Percentiles rank a stretch among this genome's conserved stretches.
Conservation (phyloP, 441 rosid genomes). For the Erodium trifolium region DNA sequence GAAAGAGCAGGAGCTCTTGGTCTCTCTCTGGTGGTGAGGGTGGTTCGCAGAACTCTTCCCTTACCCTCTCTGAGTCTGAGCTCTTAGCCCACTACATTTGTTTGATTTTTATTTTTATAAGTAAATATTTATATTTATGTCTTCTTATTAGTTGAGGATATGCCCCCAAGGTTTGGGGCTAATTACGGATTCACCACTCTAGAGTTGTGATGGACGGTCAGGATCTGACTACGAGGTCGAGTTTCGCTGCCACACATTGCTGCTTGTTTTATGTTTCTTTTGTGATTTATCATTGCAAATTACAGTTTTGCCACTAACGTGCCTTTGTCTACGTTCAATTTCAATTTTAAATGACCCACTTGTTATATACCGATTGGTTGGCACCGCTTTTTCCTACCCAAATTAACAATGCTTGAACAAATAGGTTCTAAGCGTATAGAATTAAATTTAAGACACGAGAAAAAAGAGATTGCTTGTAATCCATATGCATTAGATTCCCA, state of each 20-base stretch:
- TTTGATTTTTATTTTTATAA: neutral
- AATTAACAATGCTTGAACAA: neutral
- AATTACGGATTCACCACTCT: conserved; percentile 2
- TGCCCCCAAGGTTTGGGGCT: neutral
- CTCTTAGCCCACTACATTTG: neutral
- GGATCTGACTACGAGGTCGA: neutral
- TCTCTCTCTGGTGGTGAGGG: conserved; percentile 22
- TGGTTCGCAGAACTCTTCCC: neutral
- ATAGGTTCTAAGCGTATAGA: neutral
- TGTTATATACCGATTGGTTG: neutral
- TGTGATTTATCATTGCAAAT: neutral
- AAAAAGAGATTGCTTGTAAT: neutral
- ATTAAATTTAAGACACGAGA: neutral
- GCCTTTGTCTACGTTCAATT: neutral
- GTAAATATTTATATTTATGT: neutral
- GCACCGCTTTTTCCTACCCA: neutral
- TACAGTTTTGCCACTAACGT: neutral
- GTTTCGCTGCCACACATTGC: no score
- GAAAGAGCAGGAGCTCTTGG: conserved; percentile 6
- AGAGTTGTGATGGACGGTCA: neutral
- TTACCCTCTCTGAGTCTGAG: neutral
- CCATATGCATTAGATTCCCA: neutral
- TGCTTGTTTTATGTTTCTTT: no score
- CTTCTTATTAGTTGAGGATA: neutral
- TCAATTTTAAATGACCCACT: no score